Conservation (phyloP, 2,329 filamentous ascomycete species). For the Aplosporella prunicola region DNA sequence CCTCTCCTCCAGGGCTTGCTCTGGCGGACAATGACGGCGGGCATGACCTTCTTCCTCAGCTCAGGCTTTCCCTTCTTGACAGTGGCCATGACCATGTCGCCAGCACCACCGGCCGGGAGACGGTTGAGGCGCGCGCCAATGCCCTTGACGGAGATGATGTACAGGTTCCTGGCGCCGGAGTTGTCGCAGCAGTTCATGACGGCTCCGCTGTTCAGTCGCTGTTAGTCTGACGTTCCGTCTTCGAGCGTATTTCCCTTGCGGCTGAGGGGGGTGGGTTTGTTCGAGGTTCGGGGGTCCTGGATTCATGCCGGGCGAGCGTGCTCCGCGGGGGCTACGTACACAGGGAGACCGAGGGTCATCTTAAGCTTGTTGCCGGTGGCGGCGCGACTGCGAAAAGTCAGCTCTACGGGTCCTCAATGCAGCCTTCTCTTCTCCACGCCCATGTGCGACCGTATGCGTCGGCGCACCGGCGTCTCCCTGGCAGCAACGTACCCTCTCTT, state of each 20-base stretch:
- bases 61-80: conserved; percentile 99
- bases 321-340: conserved; percentile 57
- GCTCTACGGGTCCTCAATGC: conserved; percentile 12
- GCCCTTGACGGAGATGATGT: conserved; percentile 99
- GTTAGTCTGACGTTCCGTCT: conserved; percentile 15
- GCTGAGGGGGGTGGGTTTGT: conserved; percentile 1
- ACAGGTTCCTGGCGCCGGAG: conserved; percentile 96
- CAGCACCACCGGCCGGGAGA: conserved; percentile 92
- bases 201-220: conserved; percentile 61
- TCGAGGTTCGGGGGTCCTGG: conserved; percentile 16
- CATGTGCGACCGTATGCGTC: background rate
- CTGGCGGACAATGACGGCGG: conserved; percentile 96
- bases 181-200: conserved; percentile 99
- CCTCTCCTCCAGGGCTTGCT: conserved; percentile 99
- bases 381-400: conserved; percentile 48
- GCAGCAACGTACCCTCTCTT: conserved; percentile 31
- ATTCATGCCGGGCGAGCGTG: conserved; percentile 1
- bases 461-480: conserved; percentile 1
- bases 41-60: conserved; percentile 99
- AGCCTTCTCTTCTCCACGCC: background rate
- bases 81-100: conserved; percentile 99
- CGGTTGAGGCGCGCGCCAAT: conserved; percentile 96
- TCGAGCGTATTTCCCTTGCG: conserved; percentile 5
- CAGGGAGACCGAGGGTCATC: conserved; percentile 99
- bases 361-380: conserved; percentile 99